phyloP scores from a whole-genome alignment of 495 filamentous ascomycete species.

The Friedmanniomyces simplex region DNA sequence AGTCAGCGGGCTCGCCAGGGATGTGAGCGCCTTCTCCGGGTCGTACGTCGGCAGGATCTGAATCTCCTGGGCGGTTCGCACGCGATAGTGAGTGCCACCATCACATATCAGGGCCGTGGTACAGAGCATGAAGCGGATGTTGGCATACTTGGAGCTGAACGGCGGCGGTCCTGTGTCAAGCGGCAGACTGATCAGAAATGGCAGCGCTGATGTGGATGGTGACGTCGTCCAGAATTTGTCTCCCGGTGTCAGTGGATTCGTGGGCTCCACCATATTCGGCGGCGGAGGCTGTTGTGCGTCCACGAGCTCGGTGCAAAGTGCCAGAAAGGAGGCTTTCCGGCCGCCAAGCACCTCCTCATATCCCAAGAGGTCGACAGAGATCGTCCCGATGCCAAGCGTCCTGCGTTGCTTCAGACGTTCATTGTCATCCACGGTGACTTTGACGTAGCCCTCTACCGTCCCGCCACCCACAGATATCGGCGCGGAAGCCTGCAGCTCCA shows the following conservation, averaged over 20 bases:
- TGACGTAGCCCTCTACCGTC: constrained; percentile 32
- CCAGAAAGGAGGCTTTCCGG: constrained; percentile 39
- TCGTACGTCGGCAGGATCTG: constrained; percentile 26
- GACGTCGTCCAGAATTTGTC: constrained; percentile 39
- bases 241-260: constrained; percentile 22
- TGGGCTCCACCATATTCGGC: constrained; percentile 36
- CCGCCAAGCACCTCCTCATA: constrained; percentile 38
- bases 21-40: constrained; percentile 42
- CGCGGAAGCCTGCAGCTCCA: constrained; percentile 31
- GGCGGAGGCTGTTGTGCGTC: constrained; percentile 42
- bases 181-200: constrained; percentile 44
- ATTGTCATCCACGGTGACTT: constrained; percentile 29
- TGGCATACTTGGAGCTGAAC: constrained; percentile 41
- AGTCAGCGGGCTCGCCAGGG: constrained; percentile 40
- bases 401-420: constrained; percentile 25
- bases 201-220: constrained; percentile 36
- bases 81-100: constrained; percentile 32
- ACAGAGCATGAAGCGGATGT: constrained; percentile 42
- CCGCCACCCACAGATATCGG: constrained; percentile 34
- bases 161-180: constrained; percentile 46
- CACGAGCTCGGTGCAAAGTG: constrained; percentile 41
- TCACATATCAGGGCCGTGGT: constrained; percentile 33
- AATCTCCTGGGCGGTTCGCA: constrained; percentile 32
- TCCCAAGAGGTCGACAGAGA: constrained; percentile 43
- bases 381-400: constrained; percentile 31